These are phyloP conservation scores for Tetracentron sinense DNA, from an alignment of 164 flowering plant genomes.

Conservation along the genomic window DNA sequence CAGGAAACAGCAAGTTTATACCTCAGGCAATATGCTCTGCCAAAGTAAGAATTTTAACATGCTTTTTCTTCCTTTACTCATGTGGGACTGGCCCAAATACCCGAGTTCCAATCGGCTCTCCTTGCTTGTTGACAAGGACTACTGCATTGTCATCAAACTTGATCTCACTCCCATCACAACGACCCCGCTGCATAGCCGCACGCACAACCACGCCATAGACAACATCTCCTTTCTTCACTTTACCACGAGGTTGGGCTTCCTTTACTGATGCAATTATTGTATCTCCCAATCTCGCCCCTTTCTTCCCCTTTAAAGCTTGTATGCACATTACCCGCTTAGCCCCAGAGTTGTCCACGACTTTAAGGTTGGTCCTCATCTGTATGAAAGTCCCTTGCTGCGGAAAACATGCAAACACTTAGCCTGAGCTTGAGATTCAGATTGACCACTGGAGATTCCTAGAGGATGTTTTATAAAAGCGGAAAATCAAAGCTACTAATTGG, in stretches of 20 bases:
- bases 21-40: constrained; percentile 68
- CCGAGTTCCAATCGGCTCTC: constrained; percentile 80
- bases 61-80: constrained; percentile 82
- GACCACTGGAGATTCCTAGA: no score
- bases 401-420: not conserved
- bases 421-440: no score
- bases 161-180: constrained; percentile 84
- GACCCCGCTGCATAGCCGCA: constrained; percentile 83
- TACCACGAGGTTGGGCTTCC: constrained; percentile 82
- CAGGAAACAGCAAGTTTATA: not conserved
- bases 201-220: constrained; percentile 85
- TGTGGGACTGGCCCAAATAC: constrained; percentile 93
- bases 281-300: constrained; percentile 91
- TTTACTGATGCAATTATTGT: constrained; percentile 81
- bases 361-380: constrained; percentile 90
- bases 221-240: constrained; percentile 86
- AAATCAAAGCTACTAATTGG: no score
- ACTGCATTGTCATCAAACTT: constrained; percentile 95
- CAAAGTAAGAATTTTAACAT: constrained; percentile 75
- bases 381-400: constrained; percentile 81
- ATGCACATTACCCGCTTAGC: constrained; percentile 86
- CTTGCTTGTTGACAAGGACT: constrained; percentile 82
- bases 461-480: no score
- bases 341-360: constrained; percentile 91
- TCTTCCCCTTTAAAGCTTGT: constrained; percentile 69